Evolutionary conservation across 768 basidiomycete genomes (phyloP), one percentile per base, ranked within the genome.

Genomic region (Leccinum truebloodii): DNA sequence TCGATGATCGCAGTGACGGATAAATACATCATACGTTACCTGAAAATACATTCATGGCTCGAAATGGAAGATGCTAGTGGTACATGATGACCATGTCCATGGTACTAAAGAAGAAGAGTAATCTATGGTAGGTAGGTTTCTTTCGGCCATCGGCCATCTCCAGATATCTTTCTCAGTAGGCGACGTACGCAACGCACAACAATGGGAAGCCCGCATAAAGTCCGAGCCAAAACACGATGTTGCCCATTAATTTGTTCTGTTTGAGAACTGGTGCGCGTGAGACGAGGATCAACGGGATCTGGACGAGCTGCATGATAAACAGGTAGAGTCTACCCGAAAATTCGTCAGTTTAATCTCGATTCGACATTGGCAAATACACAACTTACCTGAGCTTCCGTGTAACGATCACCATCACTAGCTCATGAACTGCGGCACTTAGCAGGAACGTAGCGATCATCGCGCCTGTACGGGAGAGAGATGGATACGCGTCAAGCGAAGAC

Each of bases 351-450:
- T 5, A 20, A 26, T 28, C 49, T 13, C 30, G 30, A 30, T 28
- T 41, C 10, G 6, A 51, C 13, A n/a, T 20, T 0, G 39, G 22
- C 4, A 8, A 24, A 56, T 7, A 37, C 14, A 37, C 14, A 1
- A 73, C 86, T 30, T 63, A 89, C 91, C 90, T 80, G 60, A 98
- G 81, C 79, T 99, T 99, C 70, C 90, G 86, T 22, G 93, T 95
- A 14, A 98, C 96, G 57, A 98, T 83, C 3, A 88, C 86, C 97
- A 99, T 99, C 58, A 98, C 95, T 32, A 99, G 80, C 72, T 98
- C 97, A 67, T 99, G 96, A 34, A 87, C 89, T 56, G 83, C 83
- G 1, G 96, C 96, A 59, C 92, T 94, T 52, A 98, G 77, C 5
- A 96, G 74, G 80, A 99, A 99, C 0, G 97, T 99, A 55, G 94